phyloP scores from a whole-genome alignment of 2,329 filamentous ascomycete genomes.

The Venturia pyrina region DNA sequence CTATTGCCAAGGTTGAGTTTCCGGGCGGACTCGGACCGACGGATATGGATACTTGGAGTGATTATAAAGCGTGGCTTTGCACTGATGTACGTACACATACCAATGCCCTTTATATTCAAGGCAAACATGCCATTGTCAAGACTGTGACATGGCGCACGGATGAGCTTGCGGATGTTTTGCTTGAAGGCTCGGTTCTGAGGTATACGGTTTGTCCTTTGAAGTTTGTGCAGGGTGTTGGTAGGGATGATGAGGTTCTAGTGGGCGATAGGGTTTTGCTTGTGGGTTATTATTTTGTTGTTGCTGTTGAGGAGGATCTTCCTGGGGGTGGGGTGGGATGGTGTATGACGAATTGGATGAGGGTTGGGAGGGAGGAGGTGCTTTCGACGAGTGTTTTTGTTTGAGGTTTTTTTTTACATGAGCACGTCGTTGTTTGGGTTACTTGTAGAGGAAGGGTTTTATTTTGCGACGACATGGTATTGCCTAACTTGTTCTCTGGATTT shows the following conservation, averaged over 20 bases:
- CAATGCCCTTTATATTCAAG: background rate
- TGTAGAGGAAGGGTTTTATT: too few species aligned
- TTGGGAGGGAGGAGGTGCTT: background rate
- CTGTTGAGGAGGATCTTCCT: background rate
- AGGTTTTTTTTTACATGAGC: too few species aligned
- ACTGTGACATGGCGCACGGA: background rate
- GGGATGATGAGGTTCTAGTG: slow-evolving; percentile 13
- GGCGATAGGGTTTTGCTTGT: slow-evolving; percentile 14
- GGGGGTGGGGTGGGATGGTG: background rate
- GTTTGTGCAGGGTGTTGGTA: slow-evolving; percentile 11
- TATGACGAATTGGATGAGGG: background rate
- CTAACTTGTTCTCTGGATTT: too few species aligned
- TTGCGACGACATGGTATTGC: too few species aligned
- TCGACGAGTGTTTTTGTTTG: too few species aligned
- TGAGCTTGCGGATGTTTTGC: background rate
- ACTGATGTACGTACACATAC: background rate
- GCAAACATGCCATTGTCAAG: background rate
- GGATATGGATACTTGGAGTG: background rate
- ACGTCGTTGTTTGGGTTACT: too few species aligned
- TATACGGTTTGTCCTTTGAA: slow-evolving; percentile 14
- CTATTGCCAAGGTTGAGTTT: background rate
- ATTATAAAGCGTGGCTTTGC: background rate
- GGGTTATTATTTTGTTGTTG: slow-evolving; percentile 15
- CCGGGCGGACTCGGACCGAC: background rate
- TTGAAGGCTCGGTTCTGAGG: background rate